phyloP scores from a whole-genome alignment of 208 protist genomes.

The Balamuthia mandrillaris region DNA sequence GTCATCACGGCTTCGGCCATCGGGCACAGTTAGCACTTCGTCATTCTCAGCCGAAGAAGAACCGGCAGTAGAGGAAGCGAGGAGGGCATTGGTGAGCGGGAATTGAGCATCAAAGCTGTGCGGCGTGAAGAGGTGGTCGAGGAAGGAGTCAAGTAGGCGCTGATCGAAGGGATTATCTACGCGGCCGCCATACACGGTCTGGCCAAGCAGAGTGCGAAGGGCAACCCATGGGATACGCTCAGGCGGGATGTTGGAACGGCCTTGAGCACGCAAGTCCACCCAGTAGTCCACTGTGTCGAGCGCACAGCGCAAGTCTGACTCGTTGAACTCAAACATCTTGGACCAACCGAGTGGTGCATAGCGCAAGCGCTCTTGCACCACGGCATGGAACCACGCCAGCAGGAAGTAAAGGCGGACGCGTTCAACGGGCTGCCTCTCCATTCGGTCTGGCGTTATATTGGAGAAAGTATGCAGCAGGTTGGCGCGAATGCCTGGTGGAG shows the following conservation, averaged over 20 bases:
- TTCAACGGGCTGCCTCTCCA: constrained; percentile 65
- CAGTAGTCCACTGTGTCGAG: constrained; percentile 87
- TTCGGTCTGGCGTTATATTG: constrained; percentile 42
- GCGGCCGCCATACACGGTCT: constrained; percentile 92
- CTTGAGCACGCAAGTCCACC: constrained; percentile 66
- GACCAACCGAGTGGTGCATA: constrained; percentile 97
- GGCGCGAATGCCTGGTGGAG: constrained; percentile 90
- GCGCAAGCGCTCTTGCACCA: constrained; percentile 91
- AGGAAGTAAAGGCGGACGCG: constrained; percentile 93
- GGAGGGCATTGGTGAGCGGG: constrained; percentile 46
- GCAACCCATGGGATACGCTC: constrained; percentile 89
- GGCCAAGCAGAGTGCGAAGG: constrained; percentile 83
- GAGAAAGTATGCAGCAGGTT: constrained; percentile 83
- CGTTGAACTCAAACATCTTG: constrained; percentile 96
- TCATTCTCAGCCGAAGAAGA: not conserved
- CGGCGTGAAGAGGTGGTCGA: constrained; percentile 77
- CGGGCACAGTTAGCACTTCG: not conserved
- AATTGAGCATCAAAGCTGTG: constrained; percentile 74
- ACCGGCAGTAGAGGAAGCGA: not conserved
- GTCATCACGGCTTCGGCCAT: constrained; percentile 41
- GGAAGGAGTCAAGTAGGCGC: constrained; percentile 86
- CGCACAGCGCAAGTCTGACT: constrained; percentile 90
- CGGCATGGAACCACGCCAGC: constrained; percentile 88
- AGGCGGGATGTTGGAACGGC: constrained; percentile 63
- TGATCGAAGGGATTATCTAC: constrained; percentile 96